Evolutionary conservation across 2,329 filamentous ascomycete genomes (phyloP), one percentile per base, ranked within the genome.

Genomic region (Talaromyces amestolkiae): DNA sequence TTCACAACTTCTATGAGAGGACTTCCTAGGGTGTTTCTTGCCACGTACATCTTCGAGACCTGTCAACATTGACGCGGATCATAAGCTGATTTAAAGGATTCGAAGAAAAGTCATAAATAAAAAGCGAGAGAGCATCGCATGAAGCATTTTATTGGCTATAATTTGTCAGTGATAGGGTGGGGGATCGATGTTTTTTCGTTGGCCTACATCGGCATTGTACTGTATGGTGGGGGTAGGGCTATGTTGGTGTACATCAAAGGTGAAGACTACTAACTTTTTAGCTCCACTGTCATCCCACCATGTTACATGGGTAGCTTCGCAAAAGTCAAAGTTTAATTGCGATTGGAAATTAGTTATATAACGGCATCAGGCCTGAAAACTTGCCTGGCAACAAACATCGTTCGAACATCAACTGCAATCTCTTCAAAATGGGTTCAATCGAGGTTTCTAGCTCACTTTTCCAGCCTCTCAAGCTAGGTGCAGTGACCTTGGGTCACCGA

Each of bases 381-480:
- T 19, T 33, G 9, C 6, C 27, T 33, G 9, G 8, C 15, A 33
- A 19, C 15, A 15, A 54, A 19, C 3, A 54, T 33, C 6, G 24
- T 51, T 51, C 17, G 1, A 33, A 19, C 3, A 54, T 19, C 24
- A 6, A 11, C 9, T 3, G 17, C 27, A 19, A n/a, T n/a, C 7
- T n/a, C 10, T 54, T 54, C 27, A 54, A 17, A 54, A 54, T 54
- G 49, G 49, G 49, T 33, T 54, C 49, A 33, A 11, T 54, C 8
- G 24, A 54, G 4, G 27, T 13, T 13, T 31, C 27, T 27, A 33
- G 27, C 24, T 33, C 49, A 33, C 49, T 54, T 33, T 54, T 54
- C 17, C 49, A 47, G 33, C 76, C 80, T 11, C 68, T 82, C 41
- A 61, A 70, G 7, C 64, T 82, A 15, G 81, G 81, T 39, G 62